These are phyloP conservation scores for Boletellus deceptivus DNA, from an alignment of 1,284 basidiomycete genomes.

Conservation along the genomic window DNA sequence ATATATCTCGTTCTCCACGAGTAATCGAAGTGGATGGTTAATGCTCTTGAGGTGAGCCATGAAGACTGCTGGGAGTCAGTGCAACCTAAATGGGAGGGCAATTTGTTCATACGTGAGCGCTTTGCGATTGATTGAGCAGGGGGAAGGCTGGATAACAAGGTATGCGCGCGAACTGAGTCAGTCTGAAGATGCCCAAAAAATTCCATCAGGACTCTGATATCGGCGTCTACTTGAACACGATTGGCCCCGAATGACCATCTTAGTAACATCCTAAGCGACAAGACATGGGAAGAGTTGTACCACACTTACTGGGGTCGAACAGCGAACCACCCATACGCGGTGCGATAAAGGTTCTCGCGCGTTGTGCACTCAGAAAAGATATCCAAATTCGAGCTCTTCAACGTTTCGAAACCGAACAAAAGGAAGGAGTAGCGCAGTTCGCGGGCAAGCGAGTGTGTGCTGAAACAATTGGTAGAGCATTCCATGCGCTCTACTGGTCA, in stretches of 20 bases:
- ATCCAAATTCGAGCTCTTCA: conserved; percentile 88
- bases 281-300: background rate
- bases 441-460: conserved; percentile 89
- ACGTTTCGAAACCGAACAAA: conserved; percentile 89
- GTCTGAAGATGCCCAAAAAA: conserved; percentile 76
- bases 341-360: conserved; percentile 74
- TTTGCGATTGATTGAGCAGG: conserved; percentile 48
- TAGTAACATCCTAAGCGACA: conserved; percentile 4
- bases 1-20: conserved; percentile 90
- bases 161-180: conserved; percentile 67
- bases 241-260: conserved; percentile 96
- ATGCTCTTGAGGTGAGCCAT: conserved; percentile 56
- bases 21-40: conserved; percentile 72
- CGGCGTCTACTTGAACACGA: conserved; percentile 84
- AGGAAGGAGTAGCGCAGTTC: conserved; percentile 89
- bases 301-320: conserved; percentile 79
- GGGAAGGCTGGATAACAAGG: conserved; percentile 70
- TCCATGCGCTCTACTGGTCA: background rate
- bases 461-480: conserved; percentile 32
- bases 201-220: conserved; percentile 85
- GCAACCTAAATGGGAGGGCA: background rate
- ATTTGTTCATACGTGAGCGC: conserved; percentile 42
- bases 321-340: conserved; percentile 93
- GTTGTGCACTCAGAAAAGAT: conserved; percentile 77
- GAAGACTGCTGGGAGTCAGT: conserved; percentile 47